Percentiles rank a stretch among this genome's conserved stretches.
Conservation (phyloP, 2,329 filamentous ascomycete genomes). For the Helicocarpus griseus region DNA sequence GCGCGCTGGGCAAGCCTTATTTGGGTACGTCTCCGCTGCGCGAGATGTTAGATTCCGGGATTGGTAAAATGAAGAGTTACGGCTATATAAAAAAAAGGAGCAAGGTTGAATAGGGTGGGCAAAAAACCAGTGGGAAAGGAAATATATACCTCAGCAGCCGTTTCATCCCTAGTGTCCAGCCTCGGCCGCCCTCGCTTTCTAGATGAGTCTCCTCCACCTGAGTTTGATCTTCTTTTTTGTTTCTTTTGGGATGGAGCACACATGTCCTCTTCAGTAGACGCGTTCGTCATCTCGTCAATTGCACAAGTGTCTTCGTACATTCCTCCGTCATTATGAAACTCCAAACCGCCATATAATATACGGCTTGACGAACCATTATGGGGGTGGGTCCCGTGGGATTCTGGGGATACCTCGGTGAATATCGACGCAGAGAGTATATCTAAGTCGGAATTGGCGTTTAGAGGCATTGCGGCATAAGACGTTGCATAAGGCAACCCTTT, state of each 20-base stretch:
- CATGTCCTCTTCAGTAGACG: neutral
- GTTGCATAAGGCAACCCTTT: neutral
- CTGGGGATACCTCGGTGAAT: neutral
- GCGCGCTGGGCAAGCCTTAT: conserved; percentile 78
- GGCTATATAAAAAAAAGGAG: too few species aligned
- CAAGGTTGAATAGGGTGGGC: too few species aligned
- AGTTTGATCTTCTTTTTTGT: neutral
- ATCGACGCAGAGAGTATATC: neutral
- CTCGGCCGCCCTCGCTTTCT: conserved; percentile 64
- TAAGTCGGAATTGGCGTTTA: neutral
- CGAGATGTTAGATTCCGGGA: conserved; percentile 7
- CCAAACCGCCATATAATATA: neutral
- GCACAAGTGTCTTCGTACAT: neutral
- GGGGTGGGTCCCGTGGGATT: neutral
- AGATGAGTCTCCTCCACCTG: neutral
- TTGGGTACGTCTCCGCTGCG: conserved; percentile 68
- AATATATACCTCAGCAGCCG: conserved; percentile 62
- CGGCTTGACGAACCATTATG: neutral
- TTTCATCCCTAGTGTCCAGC: conserved; percentile 67
- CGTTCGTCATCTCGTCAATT: neutral
- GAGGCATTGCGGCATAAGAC: neutral
- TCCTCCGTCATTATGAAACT: neutral
- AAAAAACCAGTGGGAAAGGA: conserved; percentile 1
- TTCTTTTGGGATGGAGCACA: neutral
- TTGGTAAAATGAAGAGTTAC: too few species aligned